These are phyloP conservation scores for Dictyostelium capitatum DNA, from an alignment of 78 protist genomes.

Conservation along the genomic window DNA sequence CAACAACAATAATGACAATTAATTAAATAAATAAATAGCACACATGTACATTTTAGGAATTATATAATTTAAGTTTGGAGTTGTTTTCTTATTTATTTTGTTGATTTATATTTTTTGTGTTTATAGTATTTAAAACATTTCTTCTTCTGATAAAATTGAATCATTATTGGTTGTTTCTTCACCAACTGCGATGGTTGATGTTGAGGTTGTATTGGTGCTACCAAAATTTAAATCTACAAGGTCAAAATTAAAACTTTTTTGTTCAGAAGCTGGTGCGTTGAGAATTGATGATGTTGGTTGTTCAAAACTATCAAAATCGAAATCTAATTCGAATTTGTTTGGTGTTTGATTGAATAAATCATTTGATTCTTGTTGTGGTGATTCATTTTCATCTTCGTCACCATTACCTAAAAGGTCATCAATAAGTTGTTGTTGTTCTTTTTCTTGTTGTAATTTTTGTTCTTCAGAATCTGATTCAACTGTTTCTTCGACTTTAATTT, in stretches of 20 bases:
- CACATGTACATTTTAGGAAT: too few relatives aligned
- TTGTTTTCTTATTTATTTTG: neutral
- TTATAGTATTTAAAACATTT: neutral
- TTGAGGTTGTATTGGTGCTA: neutral
- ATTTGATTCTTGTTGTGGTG: neutral
- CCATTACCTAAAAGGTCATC: neutral
- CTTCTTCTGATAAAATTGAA: neutral
- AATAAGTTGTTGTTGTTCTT: neutral
- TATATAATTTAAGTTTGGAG: neutral
- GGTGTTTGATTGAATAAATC: neutral
- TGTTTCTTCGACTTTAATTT: neutral
- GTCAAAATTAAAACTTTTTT: neutral
- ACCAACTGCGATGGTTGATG: neutral
- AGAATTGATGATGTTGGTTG: neutral
- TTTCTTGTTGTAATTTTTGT: constrained; percentile 11
- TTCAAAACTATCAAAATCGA: neutral
- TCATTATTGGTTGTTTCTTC: neutral
- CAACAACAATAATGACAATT: neutral
- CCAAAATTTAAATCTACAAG: constrained; percentile 5
- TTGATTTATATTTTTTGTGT: neutral
- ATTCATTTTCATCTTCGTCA: neutral
- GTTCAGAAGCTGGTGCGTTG: neutral
- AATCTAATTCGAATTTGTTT: neutral
- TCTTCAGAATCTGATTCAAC: constrained; percentile 20
- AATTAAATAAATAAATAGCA: neutral